Base-by-base conservation (phyloP, 331 rosid genomes). In the Telfairia occidentalis region DNA sequence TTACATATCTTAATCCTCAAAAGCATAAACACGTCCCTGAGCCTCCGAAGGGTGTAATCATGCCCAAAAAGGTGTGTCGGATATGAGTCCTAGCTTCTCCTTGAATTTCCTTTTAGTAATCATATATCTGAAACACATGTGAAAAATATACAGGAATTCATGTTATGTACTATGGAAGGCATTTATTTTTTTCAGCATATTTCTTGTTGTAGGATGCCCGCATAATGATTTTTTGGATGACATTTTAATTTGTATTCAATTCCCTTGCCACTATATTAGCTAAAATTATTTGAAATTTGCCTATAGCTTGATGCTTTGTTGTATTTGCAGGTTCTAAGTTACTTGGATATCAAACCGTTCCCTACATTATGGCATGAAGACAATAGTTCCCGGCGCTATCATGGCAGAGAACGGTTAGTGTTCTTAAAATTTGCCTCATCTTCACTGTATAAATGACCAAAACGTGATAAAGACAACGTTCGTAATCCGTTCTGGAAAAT, bases 341-440 rank as follows among this genome's bases (percentile, higher is more conserved):
- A 90, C 77, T 71, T 83, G 24, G 97, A 92, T 82, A 83, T 95
- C 43, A 95, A 92, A 83, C 92, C 99, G 9, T 71, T 80, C 63
- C 99, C 99, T 45, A 57, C 78, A n/a, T 74, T 95, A 64, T 95
- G 99, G 99, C 99, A 95, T 65, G 99, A 95, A 84, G 99, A 95
- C 76, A 84, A 82, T 80, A 78, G 86, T 78, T 72, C 83, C 50
- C 84, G 96, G 58, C 95, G 96, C 61, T 72, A 85, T 5, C 90
- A 84, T 58, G 88, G 88, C 49, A 90, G 99, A 84, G 97, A 90
- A 40, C 86, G 99, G 99, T 92, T 75, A 78, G 77, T 46, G 24
- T 60, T 28, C 43, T n/a, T 35, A 55, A 55, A 34, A 15, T 40
- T 80, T 79, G 53, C 74, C 50, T 58, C 43, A 37, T 73, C 75